Base-by-base conservation (phyloP, 2,329 filamentous ascomycete species). In the Hymenoscyphus fraxineus region DNA sequence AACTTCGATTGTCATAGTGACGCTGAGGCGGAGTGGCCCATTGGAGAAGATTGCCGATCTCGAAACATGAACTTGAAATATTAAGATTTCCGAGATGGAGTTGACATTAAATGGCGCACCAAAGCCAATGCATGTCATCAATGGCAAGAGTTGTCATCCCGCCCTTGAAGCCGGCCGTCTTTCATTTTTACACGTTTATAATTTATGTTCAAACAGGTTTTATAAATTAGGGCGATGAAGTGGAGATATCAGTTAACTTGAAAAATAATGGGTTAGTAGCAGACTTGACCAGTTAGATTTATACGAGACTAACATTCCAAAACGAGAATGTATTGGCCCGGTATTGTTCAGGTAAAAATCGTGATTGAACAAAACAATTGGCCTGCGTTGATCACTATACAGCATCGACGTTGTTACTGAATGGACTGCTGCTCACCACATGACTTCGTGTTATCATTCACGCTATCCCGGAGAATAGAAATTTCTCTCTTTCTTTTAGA, bases 371-470 rank as follows among this genome's bases (percentile, higher is more conserved):
- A 12, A 32, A 19, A 27, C 6, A 15, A 7, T 40, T 44, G 13
- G 7, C 47, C 4, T n/a, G 10, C 39, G 9, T 10, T 56, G 51
- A 38, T 40, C 2, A 41, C 9, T 31, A 22, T 55, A n/a, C 19
- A 61, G 60, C 41, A 47, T 57, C 16, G 57, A 56, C n/a, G 60
- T 51, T n/a, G 40, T 61, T 35, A 61, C 60, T 6, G 60, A 92
- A 22, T 73, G 71, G 55, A 63, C 63, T 58, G 69, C 69, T 39
- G 68, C 67, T 10, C 67, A 69, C 40, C 68, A 85, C 73, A 82
- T 85, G 4, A 77, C 81, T 0, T 78, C 78, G 2, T 87, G 84
- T 83, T 88, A 87, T 64, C 86, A 88, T 73, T 83, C 80, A 2
- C 86, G 88, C 70, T 83, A 83, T 68, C 76, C 77, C 7, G 70